phyloP scores from a whole-genome alignment of 768 basidiomycete species.

The Lentinula lateritia region DNA sequence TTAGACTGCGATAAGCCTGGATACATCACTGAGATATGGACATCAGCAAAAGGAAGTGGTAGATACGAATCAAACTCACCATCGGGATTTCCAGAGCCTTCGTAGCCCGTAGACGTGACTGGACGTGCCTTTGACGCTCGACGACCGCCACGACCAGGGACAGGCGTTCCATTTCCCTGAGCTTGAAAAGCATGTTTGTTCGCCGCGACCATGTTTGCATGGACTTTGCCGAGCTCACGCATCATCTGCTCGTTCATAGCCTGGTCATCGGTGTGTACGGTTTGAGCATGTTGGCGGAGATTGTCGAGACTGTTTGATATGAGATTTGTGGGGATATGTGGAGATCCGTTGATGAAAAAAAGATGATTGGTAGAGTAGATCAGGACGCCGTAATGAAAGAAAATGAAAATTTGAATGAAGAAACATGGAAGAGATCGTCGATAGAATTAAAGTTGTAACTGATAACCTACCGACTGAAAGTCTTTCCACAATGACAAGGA shows the following conservation, averaged over 20 bases:
- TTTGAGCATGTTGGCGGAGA: constrained; percentile 93
- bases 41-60: not conserved
- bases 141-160: not conserved
- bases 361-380: not conserved
- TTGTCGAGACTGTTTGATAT: constrained; percentile 74
- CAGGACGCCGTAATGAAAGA: not conserved
- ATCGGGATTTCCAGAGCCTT: constrained; percentile 28
- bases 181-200: constrained; percentile 27
- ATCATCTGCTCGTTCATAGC: constrained; percentile 89
- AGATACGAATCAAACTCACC: not conserved
- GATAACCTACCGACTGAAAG: constrained; percentile 20
- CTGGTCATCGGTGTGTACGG: constrained; percentile 90
- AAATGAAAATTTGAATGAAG: not conserved
- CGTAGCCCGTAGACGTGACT: constrained; percentile 71
- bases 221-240: constrained; percentile 79
- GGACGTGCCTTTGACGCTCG: constrained; percentile 40
- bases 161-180: constrained; percentile 2
- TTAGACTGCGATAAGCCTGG: not conserved
- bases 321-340: not conserved
- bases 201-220: constrained; percentile 70
- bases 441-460: not conserved
- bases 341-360: not conserved
- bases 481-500: constrained; percentile 90
- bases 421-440: constrained; percentile 47
- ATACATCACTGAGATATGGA: not conserved